Base-by-base conservation (phyloP, 495 filamentous ascomycete genomes). In the Saxophila tyrrhenica region DNA sequence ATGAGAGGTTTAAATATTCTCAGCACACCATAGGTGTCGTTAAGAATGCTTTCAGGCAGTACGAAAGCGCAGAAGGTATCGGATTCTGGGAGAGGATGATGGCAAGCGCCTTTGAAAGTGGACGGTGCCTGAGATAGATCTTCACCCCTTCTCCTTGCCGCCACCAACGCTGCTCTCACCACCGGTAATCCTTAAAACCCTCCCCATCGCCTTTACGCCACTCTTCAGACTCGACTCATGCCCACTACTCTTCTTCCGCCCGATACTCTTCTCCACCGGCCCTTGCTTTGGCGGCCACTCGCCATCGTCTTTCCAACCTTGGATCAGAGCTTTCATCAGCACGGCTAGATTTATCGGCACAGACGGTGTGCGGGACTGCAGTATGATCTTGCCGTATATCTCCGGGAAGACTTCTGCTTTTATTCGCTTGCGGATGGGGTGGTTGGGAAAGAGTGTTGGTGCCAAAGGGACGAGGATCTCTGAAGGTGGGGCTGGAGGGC, bases 281-380 rank as follows among this genome's bases (percentile, higher is more conserved):
- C 48, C 53, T 19, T 44, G 50, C 51, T 83, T 84, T 19, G 91
- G 87, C 1, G 92, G 92, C 92, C 92, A 98, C 64, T 94, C 85
- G 19, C 89, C 92, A 63, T 94, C 89, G 42, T 84, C 76, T 67
- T 94, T 91, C 92, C 92, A 97, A 29, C 92, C 92, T 39, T 83
- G 77, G 1, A 97, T 89, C 61, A 91, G 83, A 25, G 86, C 78
- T n/a, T 80, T 75, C 21, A 84, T 80, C 64, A 96, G 77, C 62
- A 94, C 85, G 32, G 74, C 67, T 5, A 98, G 78, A 61, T 95
- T 95, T 55, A 98, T 83, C 16, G 92, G 92, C 10, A 94, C 80
- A 1, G 80, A 80, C 0, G 92, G 90, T 0, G 86, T 83, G 55
- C 87, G 76, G 17, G 75, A 75, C 60, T 92, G 81, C 3, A 87